Conservation (phyloP, 345 rosid species). For the Eucalyptus marginata region DNA sequence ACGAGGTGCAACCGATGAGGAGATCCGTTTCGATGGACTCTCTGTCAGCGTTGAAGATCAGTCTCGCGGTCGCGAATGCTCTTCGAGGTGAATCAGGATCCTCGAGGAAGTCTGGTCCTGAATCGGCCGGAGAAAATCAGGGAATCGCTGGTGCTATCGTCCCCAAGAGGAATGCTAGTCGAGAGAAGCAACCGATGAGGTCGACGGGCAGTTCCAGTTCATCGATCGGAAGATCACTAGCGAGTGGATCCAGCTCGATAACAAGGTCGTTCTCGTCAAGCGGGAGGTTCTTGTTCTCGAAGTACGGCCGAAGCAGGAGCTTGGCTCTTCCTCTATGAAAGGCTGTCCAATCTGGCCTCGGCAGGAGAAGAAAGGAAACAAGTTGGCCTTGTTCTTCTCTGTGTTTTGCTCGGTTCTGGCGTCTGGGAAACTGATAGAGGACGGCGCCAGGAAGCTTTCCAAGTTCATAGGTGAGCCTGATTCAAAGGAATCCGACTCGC, state of each 20-base stretch:
- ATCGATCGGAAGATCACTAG: constrained; percentile 25
- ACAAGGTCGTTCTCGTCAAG: constrained; percentile 54
- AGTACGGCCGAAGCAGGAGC: constrained; percentile 1
- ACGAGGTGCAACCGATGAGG: constrained; percentile 29
- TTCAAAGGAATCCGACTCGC: neutral
- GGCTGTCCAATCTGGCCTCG: neutral
- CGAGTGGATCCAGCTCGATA: constrained; percentile 20
- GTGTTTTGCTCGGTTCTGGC: neutral
- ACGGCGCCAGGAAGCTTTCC: neutral
- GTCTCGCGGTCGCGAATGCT: constrained; percentile 9
- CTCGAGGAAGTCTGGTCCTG: neutral
- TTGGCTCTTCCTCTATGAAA: neutral
- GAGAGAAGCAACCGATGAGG: constrained; percentile 13
- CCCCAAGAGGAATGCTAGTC: neutral
- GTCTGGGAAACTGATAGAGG: neutral
- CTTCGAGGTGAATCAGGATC: neutral
- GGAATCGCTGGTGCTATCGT: neutral
- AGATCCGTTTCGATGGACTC: constrained; percentile 73
- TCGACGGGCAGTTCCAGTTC: constrained; percentile 14
- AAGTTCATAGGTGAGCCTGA: neutral
- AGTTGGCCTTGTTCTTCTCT: neutral
- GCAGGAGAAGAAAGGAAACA: neutral
- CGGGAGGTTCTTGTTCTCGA: constrained; percentile 36
- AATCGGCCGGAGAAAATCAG: neutral
- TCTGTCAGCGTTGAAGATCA: constrained; percentile 33